phyloP scores from a whole-genome alignment of 192 early-diverging fungal genomes.

The Entomortierella beljakovae region DNA sequence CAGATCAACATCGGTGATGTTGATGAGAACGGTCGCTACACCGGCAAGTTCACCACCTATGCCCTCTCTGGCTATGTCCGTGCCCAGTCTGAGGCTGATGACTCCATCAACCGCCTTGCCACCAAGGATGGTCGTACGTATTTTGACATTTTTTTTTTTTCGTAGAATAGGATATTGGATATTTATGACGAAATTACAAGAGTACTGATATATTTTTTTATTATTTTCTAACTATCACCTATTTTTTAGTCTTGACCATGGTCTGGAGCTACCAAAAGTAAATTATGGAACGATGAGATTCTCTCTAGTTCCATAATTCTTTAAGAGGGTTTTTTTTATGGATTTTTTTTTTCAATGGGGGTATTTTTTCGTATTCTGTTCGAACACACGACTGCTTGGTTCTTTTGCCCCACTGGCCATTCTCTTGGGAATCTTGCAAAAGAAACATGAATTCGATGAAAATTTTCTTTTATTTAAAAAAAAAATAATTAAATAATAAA shows the following conservation, averaged over 20 bases:
- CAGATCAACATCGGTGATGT: constrained; percentile 98
- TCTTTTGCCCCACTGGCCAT: constrained; percentile 21
- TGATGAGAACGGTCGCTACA: constrained; percentile 83
- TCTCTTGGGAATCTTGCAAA: constrained; percentile 15
- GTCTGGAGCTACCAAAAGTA: constrained; percentile 83
- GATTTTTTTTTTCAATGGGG: constrained; percentile 1
- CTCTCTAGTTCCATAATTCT: constrained; percentile 3
- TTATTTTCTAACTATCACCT: background rate
- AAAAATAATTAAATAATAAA: constrained; percentile 50
- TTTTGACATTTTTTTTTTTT: background rate
- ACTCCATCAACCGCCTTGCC: constrained; percentile 96
- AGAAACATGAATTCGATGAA: constrained; percentile 4
- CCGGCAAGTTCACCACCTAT: constrained; percentile 84
- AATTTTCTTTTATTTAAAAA: too few relatives aligned
- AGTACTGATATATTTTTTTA: background rate
- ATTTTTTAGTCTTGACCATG: constrained; percentile 70
- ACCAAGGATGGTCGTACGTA: constrained; percentile 74
- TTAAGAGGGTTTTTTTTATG: background rate
- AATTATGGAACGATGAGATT: constrained; percentile 24
- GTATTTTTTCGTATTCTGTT: constrained; percentile 7
- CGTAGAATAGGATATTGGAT: too few relatives aligned
- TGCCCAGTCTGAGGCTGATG: constrained; percentile 91
- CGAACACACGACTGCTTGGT: constrained; percentile 8
- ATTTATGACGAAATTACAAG: too few relatives aligned
- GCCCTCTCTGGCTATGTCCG: constrained; percentile 95